Evolutionary conservation across 306 rosid species (phyloP).

Genomic region (Spatholobus suberectus): DNA sequence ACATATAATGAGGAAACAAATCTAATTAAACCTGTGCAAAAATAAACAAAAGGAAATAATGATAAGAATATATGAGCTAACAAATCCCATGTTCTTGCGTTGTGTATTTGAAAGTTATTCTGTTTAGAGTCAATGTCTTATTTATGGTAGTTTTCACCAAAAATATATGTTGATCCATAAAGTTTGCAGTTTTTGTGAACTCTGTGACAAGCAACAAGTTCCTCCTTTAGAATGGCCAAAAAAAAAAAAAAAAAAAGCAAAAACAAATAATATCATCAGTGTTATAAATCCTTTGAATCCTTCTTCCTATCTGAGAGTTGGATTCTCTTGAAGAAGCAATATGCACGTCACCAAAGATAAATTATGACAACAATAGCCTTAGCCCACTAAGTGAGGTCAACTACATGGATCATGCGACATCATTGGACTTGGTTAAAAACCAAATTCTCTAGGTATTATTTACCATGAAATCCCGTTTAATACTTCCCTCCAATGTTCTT

Average conservation of each 20-base stretch:
- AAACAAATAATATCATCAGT: too few species aligned
- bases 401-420: too few species aligned
- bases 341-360: too few species aligned
- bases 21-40: not conserved
- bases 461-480: too few species aligned
- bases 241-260: slow-evolving; percentile 4
- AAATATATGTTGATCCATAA: slow-evolving; percentile 17
- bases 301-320: too few species aligned
- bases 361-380: too few species aligned
- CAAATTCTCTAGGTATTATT: too few species aligned
- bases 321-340: too few species aligned
- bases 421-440: too few species aligned
- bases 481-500: too few species aligned
- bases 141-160: slow-evolving; percentile 16
- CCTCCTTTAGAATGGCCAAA: not conserved
- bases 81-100: slow-evolving; percentile 7
- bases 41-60: not conserved
- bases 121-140: slow-evolving; percentile 18
- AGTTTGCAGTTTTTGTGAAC: slow-evolving; percentile 18
- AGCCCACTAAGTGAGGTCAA: too few species aligned
- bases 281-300: too few species aligned
- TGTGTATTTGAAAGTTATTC: slow-evolving; percentile 10
- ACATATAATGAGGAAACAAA: not conserved
- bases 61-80: not conserved
- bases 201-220: not conserved